These are phyloP conservation scores for Patellifolia procumbens DNA, from an alignment of 179 eudicot species.

Conservation along the genomic window DNA sequence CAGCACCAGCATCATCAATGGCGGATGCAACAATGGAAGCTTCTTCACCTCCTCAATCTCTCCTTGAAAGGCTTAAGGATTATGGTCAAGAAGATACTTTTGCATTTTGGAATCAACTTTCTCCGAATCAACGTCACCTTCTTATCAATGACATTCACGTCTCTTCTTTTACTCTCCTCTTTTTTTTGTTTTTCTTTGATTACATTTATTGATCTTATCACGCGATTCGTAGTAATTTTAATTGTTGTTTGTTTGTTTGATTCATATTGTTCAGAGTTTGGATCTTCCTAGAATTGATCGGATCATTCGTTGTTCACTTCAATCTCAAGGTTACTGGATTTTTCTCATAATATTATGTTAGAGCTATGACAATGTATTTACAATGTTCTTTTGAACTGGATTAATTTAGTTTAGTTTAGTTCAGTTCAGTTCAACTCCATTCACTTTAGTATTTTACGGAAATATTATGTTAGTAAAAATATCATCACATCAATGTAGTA, in stretches of 20 bases:
- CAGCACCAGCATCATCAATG: not conserved
- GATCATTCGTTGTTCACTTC: slow-evolving; percentile 84
- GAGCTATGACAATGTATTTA: no score
- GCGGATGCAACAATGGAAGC: not conserved
- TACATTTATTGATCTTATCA: no score
- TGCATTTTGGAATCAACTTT: slow-evolving; percentile 85
- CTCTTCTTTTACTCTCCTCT: not conserved
- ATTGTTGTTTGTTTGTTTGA: not conserved
- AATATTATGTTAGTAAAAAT: no score
- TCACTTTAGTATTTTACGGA: no score
- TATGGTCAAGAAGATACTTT: slow-evolving; percentile 90
- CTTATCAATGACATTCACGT: slow-evolving; percentile 88
- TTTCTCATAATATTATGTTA: no score
- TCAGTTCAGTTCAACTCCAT: no score
- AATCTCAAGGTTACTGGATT: slow-evolving; percentile 61
- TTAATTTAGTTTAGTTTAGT: no score
- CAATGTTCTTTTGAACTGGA: no score
- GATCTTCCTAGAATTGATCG: slow-evolving; percentile 93
- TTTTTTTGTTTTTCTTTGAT: slow-evolving; percentile 9
- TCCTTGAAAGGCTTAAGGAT: slow-evolving; percentile 87
- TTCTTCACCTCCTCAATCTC: slow-evolving; percentile 56
- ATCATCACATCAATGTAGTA: no score
- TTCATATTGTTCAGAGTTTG: slow-evolving; percentile 50
- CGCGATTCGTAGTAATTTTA: not conserved
- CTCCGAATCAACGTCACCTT: slow-evolving; percentile 56